These are phyloP conservation scores for Akanthomyces lecanii DNA, from an alignment of 2,329 filamentous ascomycete species.

Conservation along the genomic window DNA sequence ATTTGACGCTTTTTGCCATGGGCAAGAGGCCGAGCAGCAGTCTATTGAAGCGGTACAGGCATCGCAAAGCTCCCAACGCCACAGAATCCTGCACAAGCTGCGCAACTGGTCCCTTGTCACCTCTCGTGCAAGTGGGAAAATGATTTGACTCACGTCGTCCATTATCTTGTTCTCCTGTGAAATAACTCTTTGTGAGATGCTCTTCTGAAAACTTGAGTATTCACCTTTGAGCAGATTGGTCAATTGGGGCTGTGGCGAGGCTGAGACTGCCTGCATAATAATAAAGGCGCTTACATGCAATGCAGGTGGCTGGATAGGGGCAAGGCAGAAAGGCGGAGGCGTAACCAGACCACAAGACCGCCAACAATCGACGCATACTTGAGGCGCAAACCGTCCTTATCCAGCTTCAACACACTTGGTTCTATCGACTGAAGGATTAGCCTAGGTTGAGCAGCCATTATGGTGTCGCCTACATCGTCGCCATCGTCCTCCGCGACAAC, in stretches of 20 bases:
- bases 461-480: neutral
- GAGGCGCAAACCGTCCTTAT: too few relatives aligned
- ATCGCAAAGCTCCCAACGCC: constrained; percentile 10
- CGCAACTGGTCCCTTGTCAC: neutral
- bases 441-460: too few relatives aligned
- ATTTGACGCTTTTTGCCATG: neutral
- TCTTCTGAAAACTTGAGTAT: too few relatives aligned
- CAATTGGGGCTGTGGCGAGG: neutral
- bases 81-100: neutral
- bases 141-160: neutral
- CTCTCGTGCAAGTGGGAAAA: neutral
- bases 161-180: neutral
- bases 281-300: neutral
- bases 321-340: neutral
- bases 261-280: neutral
- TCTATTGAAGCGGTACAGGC: neutral
- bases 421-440: too few relatives aligned
- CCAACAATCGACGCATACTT: neutral
- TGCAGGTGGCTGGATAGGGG: neutral
- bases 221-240: neutral
- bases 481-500: neutral
- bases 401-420: neutral
- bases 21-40: neutral
- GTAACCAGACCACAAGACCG: neutral
- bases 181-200: too few relatives aligned